Evolutionary conservation across 2,329 filamentous ascomycete species (phyloP).

Genomic region (Diaporthe citri): DNA sequence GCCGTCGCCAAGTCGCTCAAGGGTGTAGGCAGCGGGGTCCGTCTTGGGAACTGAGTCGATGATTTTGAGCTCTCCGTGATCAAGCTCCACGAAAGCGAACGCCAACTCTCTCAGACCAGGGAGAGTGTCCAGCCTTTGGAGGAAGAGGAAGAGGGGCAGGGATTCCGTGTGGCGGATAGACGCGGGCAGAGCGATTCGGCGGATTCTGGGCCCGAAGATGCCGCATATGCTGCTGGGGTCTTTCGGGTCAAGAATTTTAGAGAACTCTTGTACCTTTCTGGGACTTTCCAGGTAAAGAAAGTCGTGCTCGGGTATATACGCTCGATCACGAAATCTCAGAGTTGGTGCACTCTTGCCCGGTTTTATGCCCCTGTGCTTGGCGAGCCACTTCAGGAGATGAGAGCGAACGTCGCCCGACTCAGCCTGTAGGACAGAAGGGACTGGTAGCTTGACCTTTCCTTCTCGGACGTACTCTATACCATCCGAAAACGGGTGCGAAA

Average conservation of each 20-base stretch:
- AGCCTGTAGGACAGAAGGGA: not conserved
- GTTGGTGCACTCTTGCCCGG: not conserved
- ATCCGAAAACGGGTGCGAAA: too few species aligned
- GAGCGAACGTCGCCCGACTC: not conserved
- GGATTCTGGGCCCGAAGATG: not conserved
- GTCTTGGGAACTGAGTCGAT: not conserved
- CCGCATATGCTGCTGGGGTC: too few species aligned
- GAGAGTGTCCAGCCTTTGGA: not conserved
- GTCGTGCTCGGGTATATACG: not conserved
- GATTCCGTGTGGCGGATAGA: not conserved
- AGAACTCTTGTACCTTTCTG: not conserved
- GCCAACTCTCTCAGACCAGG: not conserved
- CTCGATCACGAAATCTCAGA: not conserved
- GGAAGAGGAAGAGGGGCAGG: not conserved
- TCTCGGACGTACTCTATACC: not conserved
- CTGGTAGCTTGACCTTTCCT: not conserved
- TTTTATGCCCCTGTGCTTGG: not conserved
- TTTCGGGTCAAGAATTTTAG: not conserved
- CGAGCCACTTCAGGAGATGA: conserved; percentile 8
- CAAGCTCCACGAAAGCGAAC: not conserved
- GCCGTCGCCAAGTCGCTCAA: not conserved
- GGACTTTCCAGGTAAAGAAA: not conserved
- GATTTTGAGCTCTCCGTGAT: not conserved
- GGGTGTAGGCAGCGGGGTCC: not conserved
- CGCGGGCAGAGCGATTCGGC: not conserved